phyloP scores from a whole-genome alignment of 2,329 filamentous ascomycete species.

The Cercospora sp. region DNA sequence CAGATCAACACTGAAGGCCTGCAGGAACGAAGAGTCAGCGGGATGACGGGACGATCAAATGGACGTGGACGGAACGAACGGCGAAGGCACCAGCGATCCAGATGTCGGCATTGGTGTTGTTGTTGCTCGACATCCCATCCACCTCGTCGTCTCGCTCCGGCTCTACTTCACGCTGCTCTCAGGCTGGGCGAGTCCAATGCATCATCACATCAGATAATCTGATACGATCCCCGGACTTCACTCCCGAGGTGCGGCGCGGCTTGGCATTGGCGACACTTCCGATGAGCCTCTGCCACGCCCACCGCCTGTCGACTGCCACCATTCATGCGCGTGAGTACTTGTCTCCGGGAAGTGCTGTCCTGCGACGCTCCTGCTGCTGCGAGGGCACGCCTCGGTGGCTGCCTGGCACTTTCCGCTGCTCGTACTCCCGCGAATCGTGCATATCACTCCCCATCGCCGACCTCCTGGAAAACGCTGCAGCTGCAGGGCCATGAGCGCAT shows the following conservation, averaged over 20 bases:
- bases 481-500: constrained; percentile 25
- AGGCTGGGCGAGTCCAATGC: background rate
- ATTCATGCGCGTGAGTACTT: background rate
- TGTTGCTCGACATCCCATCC: constrained; percentile 29
- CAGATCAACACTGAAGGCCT: constrained; percentile 78
- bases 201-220: background rate
- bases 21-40: background rate
- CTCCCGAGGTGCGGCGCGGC: background rate
- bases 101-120: constrained; percentile 35
- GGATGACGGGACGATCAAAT: background rate
- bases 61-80: background rate
- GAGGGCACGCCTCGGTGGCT: background rate
- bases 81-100: constrained; percentile 71
- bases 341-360: background rate
- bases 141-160: background rate
- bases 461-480: constrained; percentile 13
- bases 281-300: background rate
- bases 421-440: background rate
- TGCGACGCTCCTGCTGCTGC: background rate
- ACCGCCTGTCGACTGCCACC: background rate
- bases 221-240: background rate
- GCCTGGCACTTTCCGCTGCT: background rate
- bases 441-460: background rate
- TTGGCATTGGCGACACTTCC: background rate
- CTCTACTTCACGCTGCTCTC: background rate